These are phyloP conservation scores for Epicoccum sorghinum DNA, from an alignment of 2,329 filamentous ascomycete genomes.

Conservation along the genomic window DNA sequence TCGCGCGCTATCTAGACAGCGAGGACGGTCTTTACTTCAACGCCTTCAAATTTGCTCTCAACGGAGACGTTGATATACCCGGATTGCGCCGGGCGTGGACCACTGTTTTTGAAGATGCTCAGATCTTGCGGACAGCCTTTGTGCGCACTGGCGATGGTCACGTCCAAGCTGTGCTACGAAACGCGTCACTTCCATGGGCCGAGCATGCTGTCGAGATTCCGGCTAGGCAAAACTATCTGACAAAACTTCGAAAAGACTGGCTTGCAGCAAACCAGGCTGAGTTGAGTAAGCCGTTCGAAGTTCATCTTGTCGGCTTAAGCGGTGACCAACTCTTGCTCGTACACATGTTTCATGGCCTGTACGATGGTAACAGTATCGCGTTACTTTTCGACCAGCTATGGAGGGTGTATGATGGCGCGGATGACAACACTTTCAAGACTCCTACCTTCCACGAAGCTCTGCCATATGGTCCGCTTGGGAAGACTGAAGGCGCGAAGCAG, in stretches of 20 bases:
- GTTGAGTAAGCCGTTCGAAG: conserved; percentile 59
- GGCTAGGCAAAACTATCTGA: conserved; percentile 9
- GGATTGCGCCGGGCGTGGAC: conserved; percentile 65
- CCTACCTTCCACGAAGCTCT: conserved; percentile 71
- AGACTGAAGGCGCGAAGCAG: conserved; percentile 52
- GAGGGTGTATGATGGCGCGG: conserved; percentile 54
- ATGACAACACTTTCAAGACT: conserved; percentile 35
- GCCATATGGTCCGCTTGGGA: conserved; percentile 69
- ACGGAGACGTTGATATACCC: conserved; percentile 50
- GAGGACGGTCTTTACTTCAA: conserved; percentile 74
- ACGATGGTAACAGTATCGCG: conserved; percentile 81
- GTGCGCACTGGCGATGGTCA: conserved; percentile 75
- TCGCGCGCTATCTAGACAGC: conserved; percentile 70
- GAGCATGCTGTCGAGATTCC: conserved; percentile 33
- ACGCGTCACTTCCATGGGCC: conserved; percentile 29
- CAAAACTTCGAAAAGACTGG: conserved; percentile 1
- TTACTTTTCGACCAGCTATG: conserved; percentile 68
- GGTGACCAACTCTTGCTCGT: conserved; percentile 58
- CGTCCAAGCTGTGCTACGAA: conserved; percentile 71
- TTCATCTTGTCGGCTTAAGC: conserved; percentile 51
- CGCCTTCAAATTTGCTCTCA: conserved; percentile 68
- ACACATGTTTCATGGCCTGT: conserved; percentile 83
- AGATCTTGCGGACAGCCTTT: conserved; percentile 77
- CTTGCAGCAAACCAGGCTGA: conserved; percentile 50
- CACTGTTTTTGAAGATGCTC: conserved; percentile 56